phyloP scores from a whole-genome alignment of 2,329 filamentous ascomycete genomes.

The Cladophialophora carrionii region DNA sequence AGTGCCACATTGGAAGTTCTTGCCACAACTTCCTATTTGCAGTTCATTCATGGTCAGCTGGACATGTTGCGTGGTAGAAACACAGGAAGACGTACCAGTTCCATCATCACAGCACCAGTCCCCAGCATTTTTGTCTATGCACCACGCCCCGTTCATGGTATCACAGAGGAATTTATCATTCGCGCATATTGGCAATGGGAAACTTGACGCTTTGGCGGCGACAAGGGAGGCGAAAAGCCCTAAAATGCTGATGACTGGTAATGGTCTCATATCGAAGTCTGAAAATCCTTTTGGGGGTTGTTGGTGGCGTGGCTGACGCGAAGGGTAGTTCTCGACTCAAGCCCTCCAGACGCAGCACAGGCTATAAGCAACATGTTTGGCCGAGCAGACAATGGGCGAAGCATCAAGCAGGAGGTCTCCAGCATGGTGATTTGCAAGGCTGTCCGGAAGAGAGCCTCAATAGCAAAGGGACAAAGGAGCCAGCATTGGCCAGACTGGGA shows the following conservation, averaged over 20 bases:
- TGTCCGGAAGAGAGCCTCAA: constrained; percentile 7
- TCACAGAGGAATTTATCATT: not conserved
- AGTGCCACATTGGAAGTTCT: not conserved
- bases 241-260: not conserved
- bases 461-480: constrained; percentile 2
- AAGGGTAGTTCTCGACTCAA: not conserved
- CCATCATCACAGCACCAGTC: constrained; percentile 10
- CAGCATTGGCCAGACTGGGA: not conserved
- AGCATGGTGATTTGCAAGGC: not conserved
- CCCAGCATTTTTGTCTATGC: not conserved
- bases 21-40: not conserved
- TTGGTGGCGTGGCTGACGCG: not conserved
- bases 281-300: not conserved
- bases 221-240: not conserved
- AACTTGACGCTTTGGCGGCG: not conserved
- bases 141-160: constrained; percentile 4
- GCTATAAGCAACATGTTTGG: not conserved
- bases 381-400: not conserved
- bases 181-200: not conserved
- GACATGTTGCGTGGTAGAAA: not conserved
- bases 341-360: not conserved
- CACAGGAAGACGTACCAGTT: constrained; percentile 7
- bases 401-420: not conserved
- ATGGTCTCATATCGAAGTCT: not conserved
- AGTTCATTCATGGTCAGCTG: not conserved